Conservation (phyloP, 257 asterid genomes). For the Prunella vulgaris region DNA sequence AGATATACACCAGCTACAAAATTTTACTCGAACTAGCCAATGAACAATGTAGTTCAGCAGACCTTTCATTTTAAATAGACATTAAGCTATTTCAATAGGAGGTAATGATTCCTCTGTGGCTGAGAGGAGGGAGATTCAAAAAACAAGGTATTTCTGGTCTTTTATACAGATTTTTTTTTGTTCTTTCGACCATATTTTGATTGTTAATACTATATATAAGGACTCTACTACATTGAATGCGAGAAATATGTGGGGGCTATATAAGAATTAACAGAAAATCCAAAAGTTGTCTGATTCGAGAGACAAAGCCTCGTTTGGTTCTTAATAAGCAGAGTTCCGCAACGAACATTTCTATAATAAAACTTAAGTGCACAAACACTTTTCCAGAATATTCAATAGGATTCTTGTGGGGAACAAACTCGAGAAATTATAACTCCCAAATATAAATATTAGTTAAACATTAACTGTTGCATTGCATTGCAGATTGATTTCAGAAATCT, state of each 20-base stretch:
- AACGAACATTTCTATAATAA: not conserved
- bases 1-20: too few species aligned
- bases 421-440: not conserved
- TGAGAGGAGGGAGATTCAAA: too few species aligned
- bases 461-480: constrained; percentile 19
- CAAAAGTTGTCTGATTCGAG: not conserved
- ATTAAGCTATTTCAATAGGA: too few species aligned
- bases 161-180: not conserved
- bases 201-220: not conserved
- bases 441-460: not conserved
- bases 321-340: not conserved
- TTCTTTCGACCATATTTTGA: not conserved
- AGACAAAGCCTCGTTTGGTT: not conserved
- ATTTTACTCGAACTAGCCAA: not conserved
- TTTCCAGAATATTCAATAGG: not conserved
- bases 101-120: too few species aligned
- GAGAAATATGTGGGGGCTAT: not conserved
- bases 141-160: too few species aligned
- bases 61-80: too few species aligned
- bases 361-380: not conserved
- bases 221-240: not conserved
- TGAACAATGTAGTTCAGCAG: constrained; percentile 1
- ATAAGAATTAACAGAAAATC: not conserved
- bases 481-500: constrained; percentile 13
- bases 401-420: not conserved